Base-by-base conservation (phyloP, 2,329 filamentous ascomycete genomes). In the Uncinocarpus reesii region DNA sequence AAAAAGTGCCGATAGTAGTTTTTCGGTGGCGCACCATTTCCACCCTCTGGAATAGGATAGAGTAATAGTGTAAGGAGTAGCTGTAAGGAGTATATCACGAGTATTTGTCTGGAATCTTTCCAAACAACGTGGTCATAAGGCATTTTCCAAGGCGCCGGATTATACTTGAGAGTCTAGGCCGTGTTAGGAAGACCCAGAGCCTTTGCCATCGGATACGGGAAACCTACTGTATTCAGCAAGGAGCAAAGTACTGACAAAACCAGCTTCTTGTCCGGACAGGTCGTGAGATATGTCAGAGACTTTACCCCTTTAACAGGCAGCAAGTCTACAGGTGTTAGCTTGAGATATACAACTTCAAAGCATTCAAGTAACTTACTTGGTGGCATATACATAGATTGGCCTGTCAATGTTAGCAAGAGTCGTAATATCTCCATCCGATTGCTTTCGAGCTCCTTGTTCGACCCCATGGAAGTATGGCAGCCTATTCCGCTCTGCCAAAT, bases 401-500 rank as follows among this genome's bases (percentile, higher is more conserved):
- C 87, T 10, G 86, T 80, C 53, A 98, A 68, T 0, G 88, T 88
- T 55, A 98, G 73, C 34, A 98, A 76, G 49, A 98, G 72, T 18
- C 90, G 80, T 58, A 96, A 67, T 24, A 95, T 83, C 67, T 98
- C 92, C 55, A 84, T 88, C 51, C 92, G 80, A 65, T 95, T 95
- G 69, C 77, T 93, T 69, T 98, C 92, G 50, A 86, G 83, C 59
- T 96, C 89, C 64, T 87, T 94, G 45, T 83, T 95, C 2, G 88
- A 90, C 7, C 83, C 83, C 57, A 93, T 81, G 4, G 88, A 80
- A 13, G 84, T 86, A 65, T 95, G 94, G 71, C 90, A 96, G 11
- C 92, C 92, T 24, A 98, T 90, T 41, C 92, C 92, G 61, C 86
- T 96, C 69, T 95, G 88, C 92, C 92, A 98, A 62, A 98, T 96